phyloP scores from a whole-genome alignment of 331 rosid genomes.

The Telfairia occidentalis region DNA sequence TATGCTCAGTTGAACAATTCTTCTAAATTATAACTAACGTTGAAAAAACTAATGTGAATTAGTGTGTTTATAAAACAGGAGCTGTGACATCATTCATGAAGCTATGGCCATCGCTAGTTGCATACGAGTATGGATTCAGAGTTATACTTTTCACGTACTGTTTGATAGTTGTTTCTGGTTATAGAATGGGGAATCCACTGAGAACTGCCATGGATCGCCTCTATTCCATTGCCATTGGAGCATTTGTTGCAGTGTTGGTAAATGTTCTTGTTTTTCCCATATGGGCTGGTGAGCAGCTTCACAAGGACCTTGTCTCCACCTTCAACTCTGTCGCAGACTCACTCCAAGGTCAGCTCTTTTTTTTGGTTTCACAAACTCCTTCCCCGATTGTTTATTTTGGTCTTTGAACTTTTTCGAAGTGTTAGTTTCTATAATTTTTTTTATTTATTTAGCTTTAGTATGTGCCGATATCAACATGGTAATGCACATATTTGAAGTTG shows the following conservation, averaged over 20 bases:
- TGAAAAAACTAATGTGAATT: too few species aligned
- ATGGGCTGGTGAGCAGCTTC: constrained; percentile 72
- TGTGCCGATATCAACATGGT: too few species aligned
- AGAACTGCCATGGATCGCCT: constrained; percentile 42
- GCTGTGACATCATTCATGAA: constrained; percentile 52
- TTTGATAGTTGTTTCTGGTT: constrained; percentile 50
- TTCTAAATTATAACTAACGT: too few species aligned
- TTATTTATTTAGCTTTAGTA: too few species aligned
- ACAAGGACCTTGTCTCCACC: constrained; percentile 34
- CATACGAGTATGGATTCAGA: constrained; percentile 59
- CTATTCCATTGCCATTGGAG: constrained; percentile 65
- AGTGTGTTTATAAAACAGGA: too few species aligned
- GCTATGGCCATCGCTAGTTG: constrained; percentile 39
- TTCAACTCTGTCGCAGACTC: constrained; percentile 55
- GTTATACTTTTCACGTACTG: constrained; percentile 48
- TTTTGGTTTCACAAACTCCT: too few species aligned
- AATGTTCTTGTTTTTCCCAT: constrained; percentile 49
- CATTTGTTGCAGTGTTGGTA: constrained; percentile 45
- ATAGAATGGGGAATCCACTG: constrained; percentile 57
- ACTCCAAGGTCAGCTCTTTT: constrained; percentile 36
- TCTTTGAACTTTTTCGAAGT: too few species aligned
- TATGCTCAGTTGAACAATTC: too few species aligned
- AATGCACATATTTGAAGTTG: too few species aligned
- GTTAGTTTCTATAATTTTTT: too few species aligned
- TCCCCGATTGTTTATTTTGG: too few species aligned